Evolutionary conservation across 2,329 filamentous ascomycete genomes (phyloP).

Genomic region (Aspergillus pseudotamarii): DNA sequence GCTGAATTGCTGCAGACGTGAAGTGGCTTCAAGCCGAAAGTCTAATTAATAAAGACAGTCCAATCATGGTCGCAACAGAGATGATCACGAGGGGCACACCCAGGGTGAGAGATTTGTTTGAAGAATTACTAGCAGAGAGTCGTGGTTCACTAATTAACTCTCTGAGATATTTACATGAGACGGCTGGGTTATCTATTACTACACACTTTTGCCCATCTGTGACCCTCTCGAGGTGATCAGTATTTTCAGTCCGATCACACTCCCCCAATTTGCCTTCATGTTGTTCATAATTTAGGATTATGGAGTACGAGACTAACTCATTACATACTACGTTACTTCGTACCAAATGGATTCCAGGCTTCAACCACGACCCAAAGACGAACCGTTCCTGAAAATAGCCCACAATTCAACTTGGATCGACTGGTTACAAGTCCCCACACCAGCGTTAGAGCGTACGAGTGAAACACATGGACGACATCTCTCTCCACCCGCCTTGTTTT

Average conservation of each 20-base stretch:
- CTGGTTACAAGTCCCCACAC: background rate
- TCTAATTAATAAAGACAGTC: background rate
- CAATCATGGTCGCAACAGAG: background rate
- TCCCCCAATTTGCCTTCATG: background rate
- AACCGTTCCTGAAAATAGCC: slow-evolving; percentile 7
- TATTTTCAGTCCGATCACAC: background rate
- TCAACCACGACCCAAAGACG: background rate
- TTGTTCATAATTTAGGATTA: background rate
- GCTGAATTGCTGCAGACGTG: background rate
- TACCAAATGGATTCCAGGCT: background rate
- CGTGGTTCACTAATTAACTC: background rate
- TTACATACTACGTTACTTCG: background rate
- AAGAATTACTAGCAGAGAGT: background rate
- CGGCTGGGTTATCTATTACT: background rate
- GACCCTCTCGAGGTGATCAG: background rate
- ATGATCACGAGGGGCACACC: slow-evolving; percentile 3
- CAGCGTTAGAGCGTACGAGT: slow-evolving; percentile 7
- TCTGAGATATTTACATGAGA: background rate
- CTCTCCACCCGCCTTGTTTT: slow-evolving; percentile 3
- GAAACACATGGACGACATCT: slow-evolving; percentile 10
- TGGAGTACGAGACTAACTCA: background rate
- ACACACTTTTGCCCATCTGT: background rate
- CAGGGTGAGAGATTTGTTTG: slow-evolving; percentile 1
- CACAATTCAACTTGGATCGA: background rate
- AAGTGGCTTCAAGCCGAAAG: background rate